Percentiles rank a stretch among this genome's conserved stretches.
phyloP scores from a whole-genome alignment of 2,329 filamentous ascomycete genomes.

The Tolypocladium album region DNA sequence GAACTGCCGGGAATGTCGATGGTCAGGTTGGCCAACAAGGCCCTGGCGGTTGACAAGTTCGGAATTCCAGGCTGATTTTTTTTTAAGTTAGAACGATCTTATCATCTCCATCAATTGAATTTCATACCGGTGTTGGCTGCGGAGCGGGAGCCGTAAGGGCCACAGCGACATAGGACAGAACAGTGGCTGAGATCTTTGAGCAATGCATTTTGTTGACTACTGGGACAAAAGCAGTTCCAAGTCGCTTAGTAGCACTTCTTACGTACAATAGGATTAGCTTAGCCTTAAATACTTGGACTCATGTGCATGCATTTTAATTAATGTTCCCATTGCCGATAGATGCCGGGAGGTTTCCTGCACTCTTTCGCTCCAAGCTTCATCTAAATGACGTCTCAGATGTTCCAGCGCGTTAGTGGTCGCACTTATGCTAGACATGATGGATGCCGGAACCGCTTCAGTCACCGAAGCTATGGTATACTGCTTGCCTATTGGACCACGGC shows the following conservation, averaged over 20 bases:
- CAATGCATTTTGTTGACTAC: not conserved
- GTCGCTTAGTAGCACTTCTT: rapidly evolving
- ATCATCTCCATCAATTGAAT: not conserved
- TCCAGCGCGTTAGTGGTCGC: not conserved
- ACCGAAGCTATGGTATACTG: not conserved
- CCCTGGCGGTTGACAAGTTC: conserved; percentile 41
- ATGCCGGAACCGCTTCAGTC: not conserved
- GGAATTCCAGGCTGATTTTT: conserved; percentile 49
- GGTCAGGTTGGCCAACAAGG: conserved; percentile 45
- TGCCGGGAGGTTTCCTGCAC: not conserved
- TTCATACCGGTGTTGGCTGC: conserved; percentile 14
- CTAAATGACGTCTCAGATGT: not conserved
- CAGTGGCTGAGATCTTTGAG: conserved; percentile 20
- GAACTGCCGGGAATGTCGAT: conserved; percentile 44
- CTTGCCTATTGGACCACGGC: not conserved
- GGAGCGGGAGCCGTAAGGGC: conserved; percentile 15
- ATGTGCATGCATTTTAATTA: not conserved
- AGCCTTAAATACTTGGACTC: not conserved
- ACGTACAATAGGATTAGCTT: rapidly evolving
- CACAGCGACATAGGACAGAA: conserved; percentile 12
- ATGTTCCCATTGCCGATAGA: not conserved
- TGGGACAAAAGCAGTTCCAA: not conserved
- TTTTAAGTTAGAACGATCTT: not conserved
- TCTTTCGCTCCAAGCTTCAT: not conserved
- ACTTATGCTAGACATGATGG: not conserved